A percentile compares a stretch with the other conserved stretches of the same genome.
Evolutionary conservation across 2,329 filamentous ascomycete genomes (phyloP).

Genomic region (Sporothrix protearum): DNA sequence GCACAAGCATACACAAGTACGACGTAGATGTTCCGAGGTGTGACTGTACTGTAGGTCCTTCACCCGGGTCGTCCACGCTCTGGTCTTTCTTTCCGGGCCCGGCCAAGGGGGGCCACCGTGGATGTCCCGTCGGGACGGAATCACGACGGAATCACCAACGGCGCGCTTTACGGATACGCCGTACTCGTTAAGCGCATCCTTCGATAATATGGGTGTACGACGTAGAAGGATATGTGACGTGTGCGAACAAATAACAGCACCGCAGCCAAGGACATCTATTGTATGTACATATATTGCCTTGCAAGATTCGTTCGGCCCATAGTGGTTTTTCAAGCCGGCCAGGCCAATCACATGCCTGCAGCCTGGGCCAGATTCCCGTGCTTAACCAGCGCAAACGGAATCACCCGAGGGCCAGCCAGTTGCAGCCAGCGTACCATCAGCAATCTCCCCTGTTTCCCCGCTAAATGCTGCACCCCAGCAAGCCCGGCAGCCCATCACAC

Average conservation of each 20-base stretch:
- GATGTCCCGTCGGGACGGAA: too few species aligned
- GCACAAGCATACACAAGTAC: background rate
- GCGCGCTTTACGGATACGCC: too few species aligned
- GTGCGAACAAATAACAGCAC: too few species aligned
- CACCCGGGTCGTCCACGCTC: background rate
- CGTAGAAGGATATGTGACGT: too few species aligned
- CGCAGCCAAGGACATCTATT: too few species aligned
- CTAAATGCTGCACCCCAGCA: background rate
- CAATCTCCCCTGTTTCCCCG: background rate
- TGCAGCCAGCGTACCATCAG: background rate
- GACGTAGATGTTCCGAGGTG: background rate
- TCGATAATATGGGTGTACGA: too few species aligned
- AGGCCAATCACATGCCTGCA: conserved; percentile 21
- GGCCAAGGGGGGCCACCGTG: background rate
- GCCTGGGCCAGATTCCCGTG: background rate
- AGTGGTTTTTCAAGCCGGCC: background rate
- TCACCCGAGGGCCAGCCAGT: conserved; percentile 16
- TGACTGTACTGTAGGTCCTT: too few species aligned
- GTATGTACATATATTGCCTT: background rate
- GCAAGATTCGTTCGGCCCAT: background rate
- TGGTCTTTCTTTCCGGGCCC: background rate
- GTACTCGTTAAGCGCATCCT: too few species aligned
- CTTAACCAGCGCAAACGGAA: conserved; percentile 11
- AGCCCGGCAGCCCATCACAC: background rate
- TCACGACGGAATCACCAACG: too few species aligned